phyloP scores from a whole-genome alignment of 371 early-diverging fungal genomes.

The Mortierella sp. region DNA sequence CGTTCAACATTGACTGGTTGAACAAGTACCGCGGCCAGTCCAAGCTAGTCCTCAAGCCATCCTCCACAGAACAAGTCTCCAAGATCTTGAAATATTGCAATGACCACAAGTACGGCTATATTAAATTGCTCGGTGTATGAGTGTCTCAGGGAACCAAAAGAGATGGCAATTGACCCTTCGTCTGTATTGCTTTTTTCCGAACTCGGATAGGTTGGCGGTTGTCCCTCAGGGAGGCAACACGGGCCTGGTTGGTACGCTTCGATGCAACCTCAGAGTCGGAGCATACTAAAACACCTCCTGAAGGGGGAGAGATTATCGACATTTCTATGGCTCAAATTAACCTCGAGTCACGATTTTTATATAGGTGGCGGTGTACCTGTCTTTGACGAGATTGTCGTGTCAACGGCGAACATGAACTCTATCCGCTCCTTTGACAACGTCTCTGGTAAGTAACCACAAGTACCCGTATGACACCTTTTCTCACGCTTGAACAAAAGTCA shows the following conservation, averaged over 20 bases:
- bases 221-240: conserved; percentile 99
- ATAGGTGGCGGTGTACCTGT: conserved; percentile 92
- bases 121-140: not conserved
- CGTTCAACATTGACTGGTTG: conserved; percentile 93
- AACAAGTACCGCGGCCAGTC: conserved; percentile 90
- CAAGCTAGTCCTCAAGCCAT: conserved; percentile 88
- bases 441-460: conserved; percentile 69
- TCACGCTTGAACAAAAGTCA: not conserved
- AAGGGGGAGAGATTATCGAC: not conserved
- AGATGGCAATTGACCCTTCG: not conserved
- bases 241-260: conserved; percentile 72
- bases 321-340: not conserved
- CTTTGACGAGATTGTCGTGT: conserved; percentile 93
- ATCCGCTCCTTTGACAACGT: conserved; percentile 85
- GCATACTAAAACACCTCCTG: not conserved
- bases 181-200: not conserved
- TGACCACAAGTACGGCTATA: conserved; percentile 65
- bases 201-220: conserved; percentile 77
- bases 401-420: conserved; percentile 78
- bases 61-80: conserved; percentile 88
- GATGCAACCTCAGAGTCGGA: not conserved
- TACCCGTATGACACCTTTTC: conserved; percentile 11
- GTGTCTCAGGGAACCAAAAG: no score
- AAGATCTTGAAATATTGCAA: conserved; percentile 92
- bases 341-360: conserved; percentile 17